These are phyloP conservation scores for Populus tremula DNA, from an alignment of 345 rosid species.

Conservation along the genomic window DNA sequence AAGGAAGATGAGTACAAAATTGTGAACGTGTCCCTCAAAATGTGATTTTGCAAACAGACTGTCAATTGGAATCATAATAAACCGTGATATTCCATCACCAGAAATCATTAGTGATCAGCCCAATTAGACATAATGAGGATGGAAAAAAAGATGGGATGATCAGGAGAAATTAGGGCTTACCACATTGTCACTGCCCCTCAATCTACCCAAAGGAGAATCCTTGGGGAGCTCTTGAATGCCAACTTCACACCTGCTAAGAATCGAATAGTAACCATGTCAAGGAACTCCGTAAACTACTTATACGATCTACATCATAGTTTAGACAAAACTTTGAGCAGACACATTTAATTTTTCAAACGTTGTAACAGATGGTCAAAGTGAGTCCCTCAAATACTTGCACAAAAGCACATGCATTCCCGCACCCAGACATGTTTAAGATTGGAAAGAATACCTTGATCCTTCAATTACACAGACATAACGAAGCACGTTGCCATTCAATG, in stretches of 20 bases:
- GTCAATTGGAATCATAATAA: too few relatives aligned
- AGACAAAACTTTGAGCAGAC: too few relatives aligned
- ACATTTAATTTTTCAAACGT: too few relatives aligned
- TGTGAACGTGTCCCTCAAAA: too few relatives aligned
- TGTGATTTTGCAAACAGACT: too few relatives aligned
- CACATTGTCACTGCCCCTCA: constrained; percentile 93
- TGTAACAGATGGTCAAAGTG: background rate
- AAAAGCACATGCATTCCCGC: background rate
- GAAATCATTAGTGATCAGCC: too few relatives aligned
- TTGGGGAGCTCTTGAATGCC: constrained; percentile 86
- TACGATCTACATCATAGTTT: too few relatives aligned
- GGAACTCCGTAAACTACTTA: background rate
- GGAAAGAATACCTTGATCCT: constrained; percentile 53
- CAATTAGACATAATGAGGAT: too few relatives aligned
- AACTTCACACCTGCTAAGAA: constrained; percentile 62
- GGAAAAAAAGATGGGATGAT: background rate
- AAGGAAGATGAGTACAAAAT: background rate
- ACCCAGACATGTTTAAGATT: background rate
- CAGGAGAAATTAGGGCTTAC: constrained; percentile 38
- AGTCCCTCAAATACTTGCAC: background rate
- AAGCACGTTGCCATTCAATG: constrained; percentile 64
- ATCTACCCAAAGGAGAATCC: constrained; percentile 77
- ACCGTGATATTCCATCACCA: too few relatives aligned
- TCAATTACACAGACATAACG: constrained; percentile 89
- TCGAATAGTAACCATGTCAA: background rate